These are phyloP conservation scores for Citrus reticulata DNA, from an alignment of 345 rosid genomes.

Conservation along the genomic window DNA sequence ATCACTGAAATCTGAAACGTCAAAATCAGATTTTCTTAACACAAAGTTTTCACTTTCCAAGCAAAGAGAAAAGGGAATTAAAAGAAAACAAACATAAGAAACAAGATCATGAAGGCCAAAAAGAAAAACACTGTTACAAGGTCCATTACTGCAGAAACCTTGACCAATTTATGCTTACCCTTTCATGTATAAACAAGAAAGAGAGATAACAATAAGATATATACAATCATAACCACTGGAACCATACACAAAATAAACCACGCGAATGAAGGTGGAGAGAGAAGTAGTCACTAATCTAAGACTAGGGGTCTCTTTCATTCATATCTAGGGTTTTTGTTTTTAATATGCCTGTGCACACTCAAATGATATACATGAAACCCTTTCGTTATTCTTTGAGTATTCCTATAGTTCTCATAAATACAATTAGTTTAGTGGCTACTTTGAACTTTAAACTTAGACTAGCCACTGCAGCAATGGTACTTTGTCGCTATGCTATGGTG, in stretches of 20 bases:
- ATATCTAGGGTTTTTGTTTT: constrained; percentile 40
- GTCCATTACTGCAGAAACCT: constrained; percentile 17
- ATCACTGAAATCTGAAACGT: constrained; percentile 47
- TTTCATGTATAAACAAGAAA: neutral
- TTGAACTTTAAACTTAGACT: neutral
- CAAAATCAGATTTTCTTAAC: constrained; percentile 65
- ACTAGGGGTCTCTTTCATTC: constrained; percentile 11
- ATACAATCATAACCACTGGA: constrained; percentile 1
- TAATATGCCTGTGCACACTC: neutral
- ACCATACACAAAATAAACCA: neutral
- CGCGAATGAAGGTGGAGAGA: neutral
- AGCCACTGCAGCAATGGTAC: too few species aligned
- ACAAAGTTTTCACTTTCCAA: constrained; percentile 38
- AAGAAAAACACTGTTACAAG: constrained; percentile 19
- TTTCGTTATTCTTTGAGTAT: constrained; percentile 19
- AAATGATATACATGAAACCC: constrained; percentile 11
- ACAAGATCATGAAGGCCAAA: constrained; percentile 17
- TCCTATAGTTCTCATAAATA: constrained; percentile 10
- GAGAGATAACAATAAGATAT: neutral
- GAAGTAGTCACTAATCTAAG: constrained; percentile 9
- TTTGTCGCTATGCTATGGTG: constrained; percentile 10
- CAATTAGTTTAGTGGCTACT: constrained; percentile 16
- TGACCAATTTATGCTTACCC: neutral
- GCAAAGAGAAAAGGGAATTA: constrained; percentile 11
- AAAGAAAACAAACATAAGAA: constrained; percentile 25